Conservation (phyloP, 345 rosid genomes). For the Syzygium jambos region DNA sequence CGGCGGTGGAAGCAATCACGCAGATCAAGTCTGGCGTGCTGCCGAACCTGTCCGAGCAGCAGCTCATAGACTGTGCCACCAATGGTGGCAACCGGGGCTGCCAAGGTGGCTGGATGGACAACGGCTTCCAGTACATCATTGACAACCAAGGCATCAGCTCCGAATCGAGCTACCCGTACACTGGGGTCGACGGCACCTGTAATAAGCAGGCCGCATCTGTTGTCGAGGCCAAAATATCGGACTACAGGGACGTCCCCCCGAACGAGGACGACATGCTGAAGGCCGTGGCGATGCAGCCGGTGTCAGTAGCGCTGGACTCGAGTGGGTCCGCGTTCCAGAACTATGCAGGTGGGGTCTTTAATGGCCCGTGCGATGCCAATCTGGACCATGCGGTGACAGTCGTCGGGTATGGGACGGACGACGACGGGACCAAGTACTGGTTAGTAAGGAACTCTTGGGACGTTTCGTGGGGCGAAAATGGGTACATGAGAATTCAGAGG, state of each 20-base stretch:
- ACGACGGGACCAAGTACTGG: background rate
- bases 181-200: conserved; percentile 6
- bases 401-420: background rate
- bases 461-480: background rate
- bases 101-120: conserved; percentile 20
- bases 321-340: background rate
- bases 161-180: background rate
- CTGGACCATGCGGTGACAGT: background rate
- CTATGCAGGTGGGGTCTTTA: background rate
- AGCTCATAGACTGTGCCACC: conserved; percentile 44
- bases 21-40: conserved; percentile 25
- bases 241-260: background rate
- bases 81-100: conserved; percentile 26
- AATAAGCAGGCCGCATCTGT: background rate
- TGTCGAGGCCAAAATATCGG: background rate
- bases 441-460: background rate
- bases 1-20: conserved; percentile 6
- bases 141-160: conserved; percentile 17
- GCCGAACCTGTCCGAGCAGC: conserved; percentile 44
- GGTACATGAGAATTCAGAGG: background rate
- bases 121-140: conserved; percentile 22
- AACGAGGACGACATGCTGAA: background rate
- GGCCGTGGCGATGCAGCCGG: background rate
- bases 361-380: background rate
- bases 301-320: background rate